A percentile compares a stretch with the other conserved stretches of the same genome.
Evolutionary conservation across 2,329 filamentous ascomycete genomes (phyloP).

Genomic region (Aspergillus thermomutatus): DNA sequence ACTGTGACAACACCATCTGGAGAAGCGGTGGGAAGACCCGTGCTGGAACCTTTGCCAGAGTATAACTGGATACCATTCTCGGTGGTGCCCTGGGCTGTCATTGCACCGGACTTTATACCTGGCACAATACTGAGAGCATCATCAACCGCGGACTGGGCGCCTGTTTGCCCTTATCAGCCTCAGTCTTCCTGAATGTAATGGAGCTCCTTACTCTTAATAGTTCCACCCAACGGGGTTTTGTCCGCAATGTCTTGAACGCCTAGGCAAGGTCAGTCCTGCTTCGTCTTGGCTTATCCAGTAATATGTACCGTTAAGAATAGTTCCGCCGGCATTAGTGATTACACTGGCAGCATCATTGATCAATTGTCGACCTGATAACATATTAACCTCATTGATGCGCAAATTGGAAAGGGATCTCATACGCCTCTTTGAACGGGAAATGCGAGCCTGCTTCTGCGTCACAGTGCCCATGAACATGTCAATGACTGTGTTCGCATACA

Average conservation of each 20-base stretch:
- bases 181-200: background rate
- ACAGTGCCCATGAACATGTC: constrained; percentile 55
- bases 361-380: constrained; percentile 3
- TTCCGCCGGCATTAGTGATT: constrained; percentile 23
- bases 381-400: constrained; percentile 8
- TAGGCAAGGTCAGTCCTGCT: background rate
- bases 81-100: constrained; percentile 45
- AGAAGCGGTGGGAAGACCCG: constrained; percentile 58
- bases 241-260: constrained; percentile 7
- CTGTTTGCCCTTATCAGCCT: background rate
- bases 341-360: constrained; percentile 27
- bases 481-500: constrained; percentile 58
- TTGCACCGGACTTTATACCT: constrained; percentile 46
- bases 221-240: constrained; percentile 6
- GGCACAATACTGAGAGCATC: constrained; percentile 6
- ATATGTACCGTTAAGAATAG: constrained; percentile 6
- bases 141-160: constrained; percentile 6
- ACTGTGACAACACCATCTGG: constrained; percentile 61
- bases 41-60: constrained; percentile 52
- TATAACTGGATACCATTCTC: constrained; percentile 55
- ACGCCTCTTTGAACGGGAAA: background rate
- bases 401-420: background rate
- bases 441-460: background rate
- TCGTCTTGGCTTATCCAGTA: background rate
- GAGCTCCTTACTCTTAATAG: constrained; percentile 4